Conservation (phyloP, 495 filamentous ascomycete species). For the Penicillium subrubescens region DNA sequence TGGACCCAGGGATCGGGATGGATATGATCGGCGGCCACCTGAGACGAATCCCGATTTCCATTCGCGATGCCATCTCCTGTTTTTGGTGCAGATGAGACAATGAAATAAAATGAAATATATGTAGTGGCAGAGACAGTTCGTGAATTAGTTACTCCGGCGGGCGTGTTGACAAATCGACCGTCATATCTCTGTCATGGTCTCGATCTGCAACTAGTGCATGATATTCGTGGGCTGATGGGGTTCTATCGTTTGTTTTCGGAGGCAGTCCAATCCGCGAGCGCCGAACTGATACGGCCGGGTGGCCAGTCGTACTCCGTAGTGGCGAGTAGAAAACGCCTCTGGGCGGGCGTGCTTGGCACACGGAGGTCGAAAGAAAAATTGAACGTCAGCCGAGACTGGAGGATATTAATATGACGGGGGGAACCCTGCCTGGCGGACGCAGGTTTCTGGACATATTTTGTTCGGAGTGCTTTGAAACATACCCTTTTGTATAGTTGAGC, state of each 20-base stretch:
- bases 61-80: constrained; percentile 1
- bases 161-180: not conserved
- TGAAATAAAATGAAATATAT: not conserved
- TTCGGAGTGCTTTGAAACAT: not conserved
- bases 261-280: not conserved
- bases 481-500: not conserved
- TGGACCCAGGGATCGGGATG: constrained; percentile 7
- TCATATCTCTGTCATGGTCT: not conserved
- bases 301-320: not conserved
- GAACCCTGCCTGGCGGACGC: not conserved
- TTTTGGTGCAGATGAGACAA: not conserved
- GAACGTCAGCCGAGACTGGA: not conserved
- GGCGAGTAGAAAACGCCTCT: not conserved
- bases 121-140: no score
- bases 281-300: not conserved
- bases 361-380: not conserved
- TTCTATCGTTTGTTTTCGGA: not conserved
- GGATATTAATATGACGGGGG: not conserved
- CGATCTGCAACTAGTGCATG: not conserved
- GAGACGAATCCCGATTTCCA: constrained; percentile 11
- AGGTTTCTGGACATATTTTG: not conserved
- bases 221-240: not conserved
- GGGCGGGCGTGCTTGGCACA: not conserved
- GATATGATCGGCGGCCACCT: constrained; percentile 19
- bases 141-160: no score